phyloP scores from a whole-genome alignment of 2,329 filamentous ascomycete species.

The Arachnomyces sp. region DNA sequence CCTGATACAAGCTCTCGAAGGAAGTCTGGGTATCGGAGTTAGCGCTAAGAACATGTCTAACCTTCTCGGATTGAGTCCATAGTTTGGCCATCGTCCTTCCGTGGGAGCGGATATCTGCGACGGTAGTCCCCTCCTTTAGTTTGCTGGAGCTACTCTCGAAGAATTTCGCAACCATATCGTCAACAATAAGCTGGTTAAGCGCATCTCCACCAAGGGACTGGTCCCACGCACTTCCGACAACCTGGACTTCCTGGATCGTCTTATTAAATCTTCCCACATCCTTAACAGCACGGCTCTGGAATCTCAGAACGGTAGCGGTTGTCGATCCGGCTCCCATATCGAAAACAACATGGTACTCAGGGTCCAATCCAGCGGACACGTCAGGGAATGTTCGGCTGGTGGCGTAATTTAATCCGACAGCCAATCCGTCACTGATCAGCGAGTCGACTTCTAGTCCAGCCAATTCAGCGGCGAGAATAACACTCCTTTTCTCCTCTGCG shows the following conservation, averaged over 20 bases:
- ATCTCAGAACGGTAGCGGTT: slow-evolving; percentile 79
- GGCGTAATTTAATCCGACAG: slow-evolving; percentile 91
- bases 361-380: slow-evolving; percentile 70
- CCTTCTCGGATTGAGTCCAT: slow-evolving; percentile 81
- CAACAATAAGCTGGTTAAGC: slow-evolving; percentile 77
- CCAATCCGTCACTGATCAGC: slow-evolving; percentile 79
- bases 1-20: slow-evolving; percentile 76
- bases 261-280: slow-evolving; percentile 91
- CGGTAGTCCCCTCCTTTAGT: slow-evolving; percentile 30
- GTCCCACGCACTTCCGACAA: slow-evolving; percentile 82
- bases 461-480: slow-evolving; percentile 75
- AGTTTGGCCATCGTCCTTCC: slow-evolving; percentile 82
- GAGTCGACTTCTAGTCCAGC: slow-evolving; percentile 80
- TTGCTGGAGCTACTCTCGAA: slow-evolving; percentile 51
- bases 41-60: slow-evolving; percentile 85
- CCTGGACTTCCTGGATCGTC: slow-evolving; percentile 89
- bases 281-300: slow-evolving; percentile 83
- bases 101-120: slow-evolving; percentile 52
- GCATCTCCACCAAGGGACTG: slow-evolving; percentile 80
- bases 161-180: slow-evolving; percentile 80
- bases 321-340: slow-evolving; percentile 97
- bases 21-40: slow-evolving; percentile 72
- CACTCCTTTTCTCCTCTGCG: slow-evolving; percentile 75
- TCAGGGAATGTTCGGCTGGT: slow-evolving; percentile 83
- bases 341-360: slow-evolving; percentile 87